These are phyloP conservation scores for Saccharomycopsis crataegensis DNA, from an alignment of 1,139 yeast species.

Conservation along the genomic window DNA sequence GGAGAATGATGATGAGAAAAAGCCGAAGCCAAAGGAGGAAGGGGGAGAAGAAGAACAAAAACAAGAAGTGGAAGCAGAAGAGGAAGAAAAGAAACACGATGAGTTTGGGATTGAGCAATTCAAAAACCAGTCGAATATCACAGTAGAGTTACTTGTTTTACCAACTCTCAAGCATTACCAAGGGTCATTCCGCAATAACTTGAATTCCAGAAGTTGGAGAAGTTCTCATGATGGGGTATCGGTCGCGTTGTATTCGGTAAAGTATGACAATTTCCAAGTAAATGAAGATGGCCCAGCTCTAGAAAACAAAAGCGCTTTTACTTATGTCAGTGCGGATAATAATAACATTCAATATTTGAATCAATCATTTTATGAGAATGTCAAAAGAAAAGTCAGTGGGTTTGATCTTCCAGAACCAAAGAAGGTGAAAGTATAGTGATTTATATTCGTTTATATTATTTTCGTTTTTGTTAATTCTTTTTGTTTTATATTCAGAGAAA, in stretches of 20 bases:
- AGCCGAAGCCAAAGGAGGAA: too few relatives aligned
- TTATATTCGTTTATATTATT: too few relatives aligned
- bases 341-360: not conserved
- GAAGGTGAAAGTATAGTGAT: too few relatives aligned
- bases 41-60: too few relatives aligned
- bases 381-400: too few relatives aligned
- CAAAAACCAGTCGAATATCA: slow-evolving; percentile 40
- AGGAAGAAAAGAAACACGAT: not conserved
- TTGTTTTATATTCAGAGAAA: too few relatives aligned
- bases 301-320: not conserved
- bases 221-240: slow-evolving; percentile 65
- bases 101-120: too few relatives aligned
- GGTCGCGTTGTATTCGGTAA: slow-evolving; percentile 46
- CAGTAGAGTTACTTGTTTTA: slow-evolving; percentile 61
- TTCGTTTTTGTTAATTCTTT: too few relatives aligned
- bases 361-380: not conserved
- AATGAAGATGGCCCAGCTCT: not conserved
- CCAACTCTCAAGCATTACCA: slow-evolving; percentile 59
- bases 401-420: too few relatives aligned
- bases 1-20: too few relatives aligned
- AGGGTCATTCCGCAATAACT: slow-evolving; percentile 59
- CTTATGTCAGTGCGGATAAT: not conserved
- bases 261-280: slow-evolving; percentile 19
- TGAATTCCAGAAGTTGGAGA: slow-evolving; percentile 70
- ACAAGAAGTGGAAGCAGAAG: not conserved